Conservation (phyloP, 176 grass and related monocot species). For the Neostapfia colusana region DNA sequence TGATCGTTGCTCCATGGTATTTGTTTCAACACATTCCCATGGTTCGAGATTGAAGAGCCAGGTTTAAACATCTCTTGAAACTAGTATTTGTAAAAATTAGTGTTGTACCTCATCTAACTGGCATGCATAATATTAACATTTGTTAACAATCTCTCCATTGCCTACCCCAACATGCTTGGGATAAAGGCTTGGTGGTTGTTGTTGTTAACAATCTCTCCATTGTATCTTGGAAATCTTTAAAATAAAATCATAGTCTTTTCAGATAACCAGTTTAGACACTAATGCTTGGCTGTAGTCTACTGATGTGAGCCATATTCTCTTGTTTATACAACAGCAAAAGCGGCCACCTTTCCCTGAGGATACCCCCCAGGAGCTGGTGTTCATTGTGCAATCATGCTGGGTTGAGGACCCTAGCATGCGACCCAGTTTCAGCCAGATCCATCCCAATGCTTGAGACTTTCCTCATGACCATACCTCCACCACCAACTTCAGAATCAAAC, state of each 20-base stretch:
- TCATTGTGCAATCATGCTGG: conserved; percentile 90
- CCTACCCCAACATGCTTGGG: too few species aligned
- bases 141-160: too few species aligned
- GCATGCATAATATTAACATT: not conserved
- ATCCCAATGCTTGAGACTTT: too few species aligned
- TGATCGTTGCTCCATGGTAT: not conserved
- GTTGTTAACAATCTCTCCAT: too few species aligned
- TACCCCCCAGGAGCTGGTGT: conserved; percentile 68
- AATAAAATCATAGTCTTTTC: not conserved
- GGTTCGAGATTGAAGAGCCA: not conserved
- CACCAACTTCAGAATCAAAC: conserved; percentile 30
- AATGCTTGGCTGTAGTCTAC: not conserved
- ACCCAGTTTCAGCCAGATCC: too few species aligned
- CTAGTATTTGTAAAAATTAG: not conserved
- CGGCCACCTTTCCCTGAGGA: conserved; percentile 69
- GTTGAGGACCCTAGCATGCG: too few species aligned
- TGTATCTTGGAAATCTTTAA: too few species aligned
- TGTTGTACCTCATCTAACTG: not conserved
- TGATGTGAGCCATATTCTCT: conserved; percentile 23
- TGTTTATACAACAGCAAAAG: conserved; percentile 61
- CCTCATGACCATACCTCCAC: too few species aligned
- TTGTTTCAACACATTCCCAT: conserved; percentile 13
- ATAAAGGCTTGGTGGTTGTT: too few species aligned
- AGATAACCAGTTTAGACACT: not conserved
- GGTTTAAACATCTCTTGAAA: not conserved